Evolutionary conservation across 352 stramenopile species (phyloP), one percentile per base, ranked within the genome.

Genomic region (Phytophthora pseudosyringae): DNA sequence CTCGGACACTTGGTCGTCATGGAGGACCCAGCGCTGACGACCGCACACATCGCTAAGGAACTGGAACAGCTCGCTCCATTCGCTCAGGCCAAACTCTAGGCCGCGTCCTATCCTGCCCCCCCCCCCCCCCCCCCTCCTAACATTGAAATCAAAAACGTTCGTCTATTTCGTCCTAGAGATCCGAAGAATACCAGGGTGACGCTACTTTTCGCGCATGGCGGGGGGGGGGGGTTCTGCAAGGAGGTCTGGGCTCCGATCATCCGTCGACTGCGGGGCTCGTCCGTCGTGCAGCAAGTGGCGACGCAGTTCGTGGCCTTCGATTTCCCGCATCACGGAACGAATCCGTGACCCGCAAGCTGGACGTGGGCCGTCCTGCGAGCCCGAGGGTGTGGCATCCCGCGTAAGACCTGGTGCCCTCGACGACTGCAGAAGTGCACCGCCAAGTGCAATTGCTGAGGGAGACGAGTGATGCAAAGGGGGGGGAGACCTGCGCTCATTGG

Each of bases 211-310:
- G 67, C 67, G 18, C 76, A 86, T 57, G 73, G 67, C 36, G 70
- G 67, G 0, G 67, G 76, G 15, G 70, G 67, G 0, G 67, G 76
- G 15, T 82, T 81, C 67, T 82, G 65, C 45, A 76, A 78, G 44
- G 56, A 82, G 36, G 67, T 65, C 51, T 86, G 76, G 76, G 68
- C 75, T 7, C 73, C 73, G 5, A 81, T 82, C 36, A 68, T 81
- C 46, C 54, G 57, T 12, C 64, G 71, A 12, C 16, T 86, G 11
- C 36, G 72, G 41, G 25, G 16, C 3, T 69, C 73, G 9, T 46
- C 68, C 5, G 18, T 79, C 10, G 11, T 83, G 21, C 52, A 74
- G 25, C 40, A 63, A 25, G 52, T 64, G 21, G 36, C 59, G 3
- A 69, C 57, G 6, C 64, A 78, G 6, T 66, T 69, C 46, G 62